Percentiles rank a stretch among this genome's conserved stretches.
Conservation (phyloP, 805 yeast species). For the Metschnikowia arizonensis region DNA sequence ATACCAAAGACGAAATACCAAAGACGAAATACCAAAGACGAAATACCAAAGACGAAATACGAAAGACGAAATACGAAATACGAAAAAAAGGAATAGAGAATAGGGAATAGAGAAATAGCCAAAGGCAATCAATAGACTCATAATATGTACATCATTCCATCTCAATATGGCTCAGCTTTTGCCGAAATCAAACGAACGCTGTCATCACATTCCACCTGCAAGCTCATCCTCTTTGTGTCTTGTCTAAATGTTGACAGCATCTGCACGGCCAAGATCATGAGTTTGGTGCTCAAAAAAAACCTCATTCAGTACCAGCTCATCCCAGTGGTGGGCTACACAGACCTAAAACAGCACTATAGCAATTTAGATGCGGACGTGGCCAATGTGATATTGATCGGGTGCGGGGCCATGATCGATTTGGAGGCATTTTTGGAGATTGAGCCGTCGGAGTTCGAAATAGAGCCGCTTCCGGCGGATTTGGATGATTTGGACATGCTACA, state of each 20-base stretch:
- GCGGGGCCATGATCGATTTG: constrained; percentile 89
- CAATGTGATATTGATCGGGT: constrained; percentile 78
- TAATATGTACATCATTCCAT: constrained; percentile 70
- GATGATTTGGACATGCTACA: constrained; percentile 20
- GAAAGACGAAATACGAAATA: too few species aligned
- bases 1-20: too few species aligned
- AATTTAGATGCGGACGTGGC: constrained; percentile 70
- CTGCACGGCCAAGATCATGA: constrained; percentile 78
- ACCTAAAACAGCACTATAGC: constrained; percentile 58
- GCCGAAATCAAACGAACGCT: constrained; percentile 65
- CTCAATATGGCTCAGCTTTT: constrained; percentile 64
- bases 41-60: too few species aligned
- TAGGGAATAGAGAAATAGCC: neutral
- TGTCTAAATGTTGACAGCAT: constrained; percentile 88
- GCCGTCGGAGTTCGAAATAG: constrained; percentile 46
- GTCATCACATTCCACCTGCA: constrained; percentile 88
- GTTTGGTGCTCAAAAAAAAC: constrained; percentile 68
- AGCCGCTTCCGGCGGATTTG: constrained; percentile 20
- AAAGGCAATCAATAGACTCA: neutral
- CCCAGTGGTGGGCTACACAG: constrained; percentile 90
- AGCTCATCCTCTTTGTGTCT: constrained; percentile 80
- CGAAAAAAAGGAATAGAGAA: too few species aligned
- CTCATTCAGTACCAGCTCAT: constrained; percentile 82
- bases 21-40: too few species aligned
- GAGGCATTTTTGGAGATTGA: constrained; percentile 69